Percentiles rank a stretch among this genome's conserved stretches.
phyloP scores from a whole-genome alignment of 768 basidiomycete species.

The Amanita exitialis region DNA sequence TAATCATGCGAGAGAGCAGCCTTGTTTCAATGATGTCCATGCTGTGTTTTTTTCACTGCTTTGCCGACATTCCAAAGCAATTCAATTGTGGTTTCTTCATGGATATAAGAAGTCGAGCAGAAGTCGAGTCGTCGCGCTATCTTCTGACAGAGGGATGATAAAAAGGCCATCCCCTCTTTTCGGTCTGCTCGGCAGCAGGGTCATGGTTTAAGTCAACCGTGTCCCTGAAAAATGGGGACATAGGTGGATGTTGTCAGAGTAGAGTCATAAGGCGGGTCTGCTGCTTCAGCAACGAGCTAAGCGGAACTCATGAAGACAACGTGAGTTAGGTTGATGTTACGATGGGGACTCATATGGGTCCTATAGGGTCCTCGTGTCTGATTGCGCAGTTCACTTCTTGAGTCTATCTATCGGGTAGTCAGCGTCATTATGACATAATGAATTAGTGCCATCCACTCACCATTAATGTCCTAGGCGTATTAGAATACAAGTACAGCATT shows the following conservation, averaged over 20 bases:
- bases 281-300: not conserved
- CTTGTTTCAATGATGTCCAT: constrained; percentile 1
- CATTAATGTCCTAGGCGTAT: no score
- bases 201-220: constrained; percentile 18
- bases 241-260: constrained; percentile 20
- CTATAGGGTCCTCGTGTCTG: no score
- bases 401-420: no score
- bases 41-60: constrained; percentile 1
- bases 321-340: no score
- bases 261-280: not conserved
- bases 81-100: not conserved
- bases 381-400: no score
- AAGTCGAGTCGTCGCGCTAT: constrained; percentile 4
- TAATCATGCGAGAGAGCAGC: not conserved
- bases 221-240: constrained; percentile 20
- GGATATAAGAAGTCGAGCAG: constrained; percentile 7
- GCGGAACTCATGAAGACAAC: no score
- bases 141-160: constrained; percentile 9
- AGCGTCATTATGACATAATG: no score
- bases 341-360: no score
- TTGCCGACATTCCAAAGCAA: not conserved
- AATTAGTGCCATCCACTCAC: no score
- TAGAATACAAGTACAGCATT: no score
- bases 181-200: not conserved
- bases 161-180: constrained; percentile 2